Evolutionary conservation across 2,329 filamentous ascomycete species (phyloP), one percentile per base, ranked within the genome.

Genomic region (Lachnellula cervina): DNA sequence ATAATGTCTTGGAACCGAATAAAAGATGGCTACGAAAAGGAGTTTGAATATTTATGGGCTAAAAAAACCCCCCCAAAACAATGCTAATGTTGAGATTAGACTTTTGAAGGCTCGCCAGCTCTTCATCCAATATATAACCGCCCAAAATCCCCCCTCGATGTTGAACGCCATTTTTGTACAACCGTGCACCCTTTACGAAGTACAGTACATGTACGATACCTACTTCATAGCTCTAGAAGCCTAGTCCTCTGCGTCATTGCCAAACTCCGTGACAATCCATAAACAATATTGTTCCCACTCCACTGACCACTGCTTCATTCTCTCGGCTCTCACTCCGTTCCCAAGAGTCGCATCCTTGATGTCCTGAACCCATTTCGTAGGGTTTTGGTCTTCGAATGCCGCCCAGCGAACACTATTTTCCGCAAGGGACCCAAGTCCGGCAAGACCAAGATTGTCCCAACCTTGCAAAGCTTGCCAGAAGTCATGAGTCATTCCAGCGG

Each of bases 381-480:
- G 71, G 19, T 73, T 80, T 69, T 90, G 84, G 64, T 97, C 91
- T 69, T 96, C 90, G 65, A 92, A 95, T 21, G 87, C 88, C 8
- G 90, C 87, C 90, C 90, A 97, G 42, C 89, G 81, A 45, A 97
- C 84, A 62, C 90, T 95, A 68, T 96, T 97, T 77, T 97, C 91
- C 0, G 91, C 93, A 64, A 99, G 78, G 55, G 86, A 88, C 0
- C 88, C 93, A 51, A 97, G 74, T 0, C 92, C 93, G 11, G 89
- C 90, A 2, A 97, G 78, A 0, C 92, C 94, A 14, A 97, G 80
- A 67, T 95, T 96, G 57, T 96, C 87, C 83, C 92, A 94, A 0
- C 89, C 92, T 72, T 96, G 91, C 19, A 97, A 75, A 1, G 89
- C 88, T 72, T 96, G 90, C 90, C 90, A 97, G 72, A 96, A 96